Evolutionary conservation across 2,329 filamentous ascomycete genomes (phyloP).

Genomic region (Microdochium bolleyi): DNA sequence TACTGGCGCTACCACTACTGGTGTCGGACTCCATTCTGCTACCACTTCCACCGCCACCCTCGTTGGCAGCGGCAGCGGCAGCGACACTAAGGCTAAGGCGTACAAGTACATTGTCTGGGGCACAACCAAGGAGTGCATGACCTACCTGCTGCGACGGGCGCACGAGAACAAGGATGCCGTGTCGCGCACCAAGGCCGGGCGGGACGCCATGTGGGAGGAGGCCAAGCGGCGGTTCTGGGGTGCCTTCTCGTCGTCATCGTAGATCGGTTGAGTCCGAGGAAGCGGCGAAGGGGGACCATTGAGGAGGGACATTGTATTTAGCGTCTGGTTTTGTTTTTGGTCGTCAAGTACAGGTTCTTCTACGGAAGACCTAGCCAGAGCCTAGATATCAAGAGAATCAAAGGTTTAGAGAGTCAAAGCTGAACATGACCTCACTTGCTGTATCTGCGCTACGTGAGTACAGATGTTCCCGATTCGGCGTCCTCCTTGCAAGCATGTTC

Average conservation of each 20-base stretch:
- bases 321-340: not conserved
- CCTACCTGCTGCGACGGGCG: conserved; percentile 67
- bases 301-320: conserved; percentile 9
- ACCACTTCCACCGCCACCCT: not conserved
- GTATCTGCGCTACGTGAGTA: no score
- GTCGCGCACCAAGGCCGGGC: conserved; percentile 50
- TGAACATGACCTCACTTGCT: no score
- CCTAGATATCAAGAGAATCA: no score
- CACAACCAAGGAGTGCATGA: conserved; percentile 72
- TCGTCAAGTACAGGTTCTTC: no score
- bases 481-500: no score
- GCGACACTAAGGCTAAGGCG: conserved; percentile 23
- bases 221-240: conserved; percentile 45
- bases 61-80: not conserved
- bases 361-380: no score
- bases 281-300: conserved; percentile 2
- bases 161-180: conserved; percentile 70
- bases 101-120: conserved; percentile 68
- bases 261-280: not conserved
- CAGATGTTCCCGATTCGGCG: no score
- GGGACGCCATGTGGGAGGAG: conserved; percentile 56
- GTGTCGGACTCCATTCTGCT: conserved; percentile 1
- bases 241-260: conserved; percentile 19
- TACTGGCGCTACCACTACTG: not conserved
- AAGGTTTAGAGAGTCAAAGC: no score